Evolutionary conservation across 176 grass and related monocot species (phyloP).

Genomic region (Dendrocalamus sinicus): DNA sequence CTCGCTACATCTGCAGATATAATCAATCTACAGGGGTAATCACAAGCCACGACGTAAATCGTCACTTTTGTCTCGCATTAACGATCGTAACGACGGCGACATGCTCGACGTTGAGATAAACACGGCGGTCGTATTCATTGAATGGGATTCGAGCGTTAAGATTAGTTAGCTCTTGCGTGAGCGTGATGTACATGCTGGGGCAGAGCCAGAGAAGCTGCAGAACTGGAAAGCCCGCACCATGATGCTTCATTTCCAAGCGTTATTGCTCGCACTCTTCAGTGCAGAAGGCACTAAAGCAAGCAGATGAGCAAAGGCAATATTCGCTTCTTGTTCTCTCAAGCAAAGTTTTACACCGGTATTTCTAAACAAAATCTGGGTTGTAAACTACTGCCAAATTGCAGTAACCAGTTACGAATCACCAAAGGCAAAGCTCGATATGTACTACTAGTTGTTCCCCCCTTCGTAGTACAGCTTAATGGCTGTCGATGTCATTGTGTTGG

Average conservation of each 20-base stretch:
- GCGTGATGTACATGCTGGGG: background rate
- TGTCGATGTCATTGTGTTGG: slow-evolving; percentile 9
- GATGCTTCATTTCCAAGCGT: slow-evolving; percentile 9
- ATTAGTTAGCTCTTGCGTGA: background rate
- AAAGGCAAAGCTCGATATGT: background rate
- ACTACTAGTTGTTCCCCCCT: background rate
- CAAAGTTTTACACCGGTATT: background rate
- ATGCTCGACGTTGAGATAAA: background rate
- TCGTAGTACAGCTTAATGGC: background rate
- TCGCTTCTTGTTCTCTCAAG: background rate
- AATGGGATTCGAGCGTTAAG: background rate
- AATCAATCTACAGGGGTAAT: background rate
- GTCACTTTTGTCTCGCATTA: background rate
- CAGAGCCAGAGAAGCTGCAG: background rate
- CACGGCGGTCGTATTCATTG: background rate
- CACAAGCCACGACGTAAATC: background rate
- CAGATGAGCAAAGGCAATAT: background rate
- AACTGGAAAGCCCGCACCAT: background rate
- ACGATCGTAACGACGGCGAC: background rate
- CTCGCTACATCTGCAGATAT: background rate
- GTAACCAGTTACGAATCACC: background rate
- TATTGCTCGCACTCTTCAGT: background rate
- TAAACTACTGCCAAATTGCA: background rate
- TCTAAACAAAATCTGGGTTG: background rate
- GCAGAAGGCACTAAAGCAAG: background rate